These are phyloP conservation scores for Marasmius oreades DNA, from an alignment of 1,284 basidiomycete genomes.

Conservation along the genomic window DNA sequence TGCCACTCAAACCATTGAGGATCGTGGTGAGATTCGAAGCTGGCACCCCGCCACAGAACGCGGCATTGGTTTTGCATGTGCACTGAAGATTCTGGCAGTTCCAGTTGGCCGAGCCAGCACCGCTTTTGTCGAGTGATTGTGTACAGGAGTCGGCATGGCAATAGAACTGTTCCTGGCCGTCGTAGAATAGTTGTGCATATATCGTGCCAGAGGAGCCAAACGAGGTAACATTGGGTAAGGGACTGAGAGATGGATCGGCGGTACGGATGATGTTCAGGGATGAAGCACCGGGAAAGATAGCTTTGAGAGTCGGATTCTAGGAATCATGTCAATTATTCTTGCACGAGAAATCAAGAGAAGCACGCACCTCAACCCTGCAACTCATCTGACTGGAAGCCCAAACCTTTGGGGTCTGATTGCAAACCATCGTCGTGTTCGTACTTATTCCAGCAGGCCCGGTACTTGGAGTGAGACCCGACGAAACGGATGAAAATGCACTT, in stretches of 20 bases:
- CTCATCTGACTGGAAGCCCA: conserved; percentile 71
- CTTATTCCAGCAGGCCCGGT: conserved; percentile 24
- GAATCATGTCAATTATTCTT: conserved; percentile 7
- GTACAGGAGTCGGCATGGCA: conserved; percentile 70
- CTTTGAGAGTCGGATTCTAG: conserved; percentile 78
- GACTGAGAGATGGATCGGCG: conserved; percentile 64
- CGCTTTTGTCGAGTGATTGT: conserved; percentile 41
- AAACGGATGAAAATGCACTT: conserved; percentile 43
- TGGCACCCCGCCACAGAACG: conserved; percentile 67
- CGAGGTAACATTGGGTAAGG: conserved; percentile 59
- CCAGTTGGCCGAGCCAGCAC: conserved; percentile 47
- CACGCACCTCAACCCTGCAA: conserved; percentile 68
- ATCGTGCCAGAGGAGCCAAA: conserved; percentile 55
- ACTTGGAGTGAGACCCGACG: conserved; percentile 25
- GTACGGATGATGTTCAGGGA: conserved; percentile 77
- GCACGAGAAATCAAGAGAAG: conserved; percentile 7
- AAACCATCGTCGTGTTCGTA: conserved; percentile 59
- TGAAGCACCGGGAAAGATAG: conserved; percentile 63
- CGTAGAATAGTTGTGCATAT: conserved; percentile 79
- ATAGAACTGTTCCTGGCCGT: conserved; percentile 82
- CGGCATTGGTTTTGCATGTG: conserved; percentile 62
- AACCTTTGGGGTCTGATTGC: conserved; percentile 57
- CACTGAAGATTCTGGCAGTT: conserved; percentile 71
- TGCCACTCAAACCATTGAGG: conserved; percentile 58
- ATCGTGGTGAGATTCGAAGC: conserved; percentile 49